Base-by-base conservation (phyloP, 1,139 yeast genomes). In the Kazachstania sp. region DNA sequence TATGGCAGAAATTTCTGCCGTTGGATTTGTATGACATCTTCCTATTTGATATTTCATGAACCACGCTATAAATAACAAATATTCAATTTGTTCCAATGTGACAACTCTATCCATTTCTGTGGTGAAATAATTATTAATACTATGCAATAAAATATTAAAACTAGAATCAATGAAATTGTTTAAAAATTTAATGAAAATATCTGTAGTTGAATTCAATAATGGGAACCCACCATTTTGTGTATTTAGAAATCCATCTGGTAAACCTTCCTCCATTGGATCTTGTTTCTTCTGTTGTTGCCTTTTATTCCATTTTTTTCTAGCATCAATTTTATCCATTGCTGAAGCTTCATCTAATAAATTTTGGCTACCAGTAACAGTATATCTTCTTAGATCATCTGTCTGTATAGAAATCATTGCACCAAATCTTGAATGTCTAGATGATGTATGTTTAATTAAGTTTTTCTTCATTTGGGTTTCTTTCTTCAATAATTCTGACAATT, bases 341-440 rank as follows among this genome's bases (percentile, higher is more conserved):
- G 69, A 61, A 30, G 70, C 70, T 3, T 76, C 71, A 43, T 73
- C 71, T 15, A 71, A 59, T 9, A 84, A 61, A 2, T 83, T 86
- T 52, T 78, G 79, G 54, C 86, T 90, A 4, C 96, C 95, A 1
- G 95, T 79, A 0, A 87, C 78, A 15, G 86, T 78, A 28, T 86
- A 68, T 41, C 84, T 72, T 8, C 75, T 77, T 49, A 75, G 73
- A 48, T 76, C 77, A 13, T 74, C 71, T 28, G 79, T 75, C 51
- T 81, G 78, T 30, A 88, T 72, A 1, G 95, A 82, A 11, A 88
- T 66, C 54, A 90, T 70, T 0, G 97, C 81, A 1, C 98, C 98
- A 69, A 92, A 92, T 39, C 95, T 74, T 3, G 95, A 92, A 61
- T 92, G 98, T 46, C 98, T 74, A 0, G 90, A 77, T 1, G 84